phyloP scores from a whole-genome alignment of 2,329 filamentous ascomycete species.

The Ceratocystis huliohia region DNA sequence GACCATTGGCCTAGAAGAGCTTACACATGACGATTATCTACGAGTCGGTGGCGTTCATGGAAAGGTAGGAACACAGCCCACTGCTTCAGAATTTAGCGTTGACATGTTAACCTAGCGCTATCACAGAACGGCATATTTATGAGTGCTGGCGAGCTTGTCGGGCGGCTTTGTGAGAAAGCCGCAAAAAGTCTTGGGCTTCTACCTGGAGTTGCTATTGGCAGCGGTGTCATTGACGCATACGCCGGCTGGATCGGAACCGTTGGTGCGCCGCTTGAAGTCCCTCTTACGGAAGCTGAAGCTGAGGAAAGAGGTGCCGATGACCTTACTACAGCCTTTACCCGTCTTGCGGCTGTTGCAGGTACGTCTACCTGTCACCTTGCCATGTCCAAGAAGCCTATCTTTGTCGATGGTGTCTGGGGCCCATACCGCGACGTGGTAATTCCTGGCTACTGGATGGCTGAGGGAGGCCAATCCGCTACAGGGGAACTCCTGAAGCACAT shows the following conservation, averaged over 20 bases:
- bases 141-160: conserved; percentile 84
- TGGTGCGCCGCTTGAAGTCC: conserved; percentile 81
- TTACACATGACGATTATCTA: conserved; percentile 77
- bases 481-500: conserved; percentile 90
- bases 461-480: conserved; percentile 92
- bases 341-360: conserved; percentile 84
- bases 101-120: conserved; percentile 21
- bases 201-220: conserved; percentile 80
- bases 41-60: conserved; percentile 88
- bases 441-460: conserved; percentile 89
- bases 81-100: conserved; percentile 10
- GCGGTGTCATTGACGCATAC: conserved; percentile 95
- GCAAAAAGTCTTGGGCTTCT: conserved; percentile 72
- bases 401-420: conserved; percentile 92
- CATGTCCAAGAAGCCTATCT: conserved; percentile 86
- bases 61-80: conserved; percentile 52
- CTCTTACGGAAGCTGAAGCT: conserved; percentile 26
- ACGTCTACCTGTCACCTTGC: conserved; percentile 96
- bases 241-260: conserved; percentile 98
- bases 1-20: conserved; percentile 72
- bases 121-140: conserved; percentile 76
- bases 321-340: conserved; percentile 81
- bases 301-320: conserved; percentile 44
- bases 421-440: conserved; percentile 91
- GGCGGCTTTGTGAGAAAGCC: conserved; percentile 70